Conservation (phyloP, 2,329 filamentous ascomycete species). For the Aureobasidium sp. region DNA sequence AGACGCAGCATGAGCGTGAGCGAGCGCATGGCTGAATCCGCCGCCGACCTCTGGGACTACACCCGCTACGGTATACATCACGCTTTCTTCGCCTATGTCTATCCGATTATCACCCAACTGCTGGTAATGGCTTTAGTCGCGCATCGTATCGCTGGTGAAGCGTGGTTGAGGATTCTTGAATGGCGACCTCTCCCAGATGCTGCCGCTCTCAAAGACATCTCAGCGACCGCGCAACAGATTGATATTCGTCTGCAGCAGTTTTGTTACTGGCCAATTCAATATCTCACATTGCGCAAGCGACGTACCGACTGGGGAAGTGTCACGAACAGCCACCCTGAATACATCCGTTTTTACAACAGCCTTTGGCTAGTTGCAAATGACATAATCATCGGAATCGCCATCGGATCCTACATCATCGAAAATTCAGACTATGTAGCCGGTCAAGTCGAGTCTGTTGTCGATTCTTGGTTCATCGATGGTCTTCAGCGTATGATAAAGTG, state of each 20-base stretch:
- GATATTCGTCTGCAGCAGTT: slow-evolving; percentile 97
- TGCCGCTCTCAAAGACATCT: slow-evolving; percentile 88
- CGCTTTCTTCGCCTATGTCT: slow-evolving; percentile 64
- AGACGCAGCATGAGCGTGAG: slow-evolving; percentile 87
- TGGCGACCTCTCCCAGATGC: slow-evolving; percentile 73
- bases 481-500: slow-evolving; percentile 84
- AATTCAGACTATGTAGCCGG: slow-evolving; percentile 79
- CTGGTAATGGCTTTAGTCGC: slow-evolving; percentile 75
- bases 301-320: slow-evolving; percentile 94
- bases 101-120: slow-evolving; percentile 61
- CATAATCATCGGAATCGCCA: slow-evolving; percentile 93
- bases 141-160: slow-evolving; percentile 74
- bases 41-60: slow-evolving; percentile 74
- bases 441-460: slow-evolving; percentile 68
- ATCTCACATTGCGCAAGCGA: slow-evolving; percentile 78
- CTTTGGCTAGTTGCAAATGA: slow-evolving; percentile 98
- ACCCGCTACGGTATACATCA: slow-evolving; percentile 63
- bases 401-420: slow-evolving; percentile 95
- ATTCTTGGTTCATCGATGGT: slow-evolving; percentile 78
- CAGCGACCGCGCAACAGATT: slow-evolving; percentile 92
- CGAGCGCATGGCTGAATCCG: slow-evolving; percentile 89
- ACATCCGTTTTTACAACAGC: slow-evolving; percentile 98
- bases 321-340: slow-evolving; percentile 90
- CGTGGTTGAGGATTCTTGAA: slow-evolving; percentile 71
- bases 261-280: slow-evolving; percentile 98